A percentile compares a stretch with the other conserved stretches of the same genome.
phyloP scores from a whole-genome alignment of 345 rosid species.

The Clarkia xantiana region DNA sequence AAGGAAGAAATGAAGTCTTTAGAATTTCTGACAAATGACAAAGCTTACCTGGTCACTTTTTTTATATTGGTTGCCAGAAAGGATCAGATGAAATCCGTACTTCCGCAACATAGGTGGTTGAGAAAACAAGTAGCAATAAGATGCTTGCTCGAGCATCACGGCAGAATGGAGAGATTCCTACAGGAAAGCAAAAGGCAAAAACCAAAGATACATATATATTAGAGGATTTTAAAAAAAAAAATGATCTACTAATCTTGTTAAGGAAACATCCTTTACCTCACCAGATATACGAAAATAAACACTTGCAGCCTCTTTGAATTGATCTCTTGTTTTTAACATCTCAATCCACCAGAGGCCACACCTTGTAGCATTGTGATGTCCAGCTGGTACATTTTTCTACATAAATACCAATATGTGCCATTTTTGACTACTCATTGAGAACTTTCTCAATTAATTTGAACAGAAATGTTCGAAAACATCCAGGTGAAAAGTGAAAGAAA shows the following conservation, averaged over 20 bases:
- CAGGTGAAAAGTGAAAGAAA: not conserved
- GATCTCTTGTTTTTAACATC: conserved; percentile 79
- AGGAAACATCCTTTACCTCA: conserved; percentile 52
- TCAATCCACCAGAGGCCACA: conserved; percentile 99
- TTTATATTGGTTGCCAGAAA: conserved; percentile 88
- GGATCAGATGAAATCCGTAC: conserved; percentile 95
- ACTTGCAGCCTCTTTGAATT: conserved; percentile 82
- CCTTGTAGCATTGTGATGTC: conserved; percentile 73
- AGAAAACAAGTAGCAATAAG: conserved; percentile 85
- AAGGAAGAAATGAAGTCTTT: not conserved
- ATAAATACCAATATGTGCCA: conserved; percentile 6
- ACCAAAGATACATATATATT: no score
- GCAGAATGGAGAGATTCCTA: conserved; percentile 92
- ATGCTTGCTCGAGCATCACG: conserved; percentile 98
- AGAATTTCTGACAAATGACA: conserved; percentile 8
- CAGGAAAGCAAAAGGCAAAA: conserved; percentile 10
- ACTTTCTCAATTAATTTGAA: not conserved
- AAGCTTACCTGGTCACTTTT: conserved; percentile 78
- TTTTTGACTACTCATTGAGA: not conserved
- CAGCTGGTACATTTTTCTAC: conserved; percentile 69
- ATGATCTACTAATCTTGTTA: conserved; percentile 1
- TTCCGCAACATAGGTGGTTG: conserved; percentile 86
- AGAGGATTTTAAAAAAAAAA: not conserved
- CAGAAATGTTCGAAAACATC: not conserved
- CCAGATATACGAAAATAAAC: conserved; percentile 85